These are phyloP conservation scores for Candida oleophila DNA, from an alignment of 805 yeast genomes.

Conservation along the genomic window DNA sequence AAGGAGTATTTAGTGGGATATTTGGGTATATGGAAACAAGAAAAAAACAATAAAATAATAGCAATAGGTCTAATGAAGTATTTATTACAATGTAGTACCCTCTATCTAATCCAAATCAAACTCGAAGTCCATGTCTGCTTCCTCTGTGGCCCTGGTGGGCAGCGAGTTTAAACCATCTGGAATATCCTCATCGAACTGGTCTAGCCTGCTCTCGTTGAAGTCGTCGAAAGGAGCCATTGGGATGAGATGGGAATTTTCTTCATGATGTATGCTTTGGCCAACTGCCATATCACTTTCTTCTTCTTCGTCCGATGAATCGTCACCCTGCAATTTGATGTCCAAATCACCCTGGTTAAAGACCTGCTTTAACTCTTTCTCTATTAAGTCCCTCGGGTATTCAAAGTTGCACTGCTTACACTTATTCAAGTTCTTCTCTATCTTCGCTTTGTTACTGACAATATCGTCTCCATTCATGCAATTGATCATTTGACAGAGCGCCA, in stretches of 20 bases:
- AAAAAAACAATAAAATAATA: neutral
- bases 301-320: slow-evolving; percentile 7
- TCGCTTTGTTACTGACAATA: neutral
- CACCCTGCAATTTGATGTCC: neutral
- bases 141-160: neutral
- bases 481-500: slow-evolving; percentile 27
- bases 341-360: slow-evolving; percentile 3
- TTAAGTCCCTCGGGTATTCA: slow-evolving; percentile 21
- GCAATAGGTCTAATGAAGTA: neutral
- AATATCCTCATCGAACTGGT: neutral
- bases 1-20: neutral
- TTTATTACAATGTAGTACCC: neutral
- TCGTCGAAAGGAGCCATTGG: neutral
- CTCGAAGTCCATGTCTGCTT: slow-evolving; percentile 20
- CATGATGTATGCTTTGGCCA: neutral
- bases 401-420: slow-evolving; percentile 25
- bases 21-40: neutral
- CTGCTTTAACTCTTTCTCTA: slow-evolving; percentile 12
- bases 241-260: no score
- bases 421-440: slow-evolving; percentile 14
- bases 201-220: neutral
- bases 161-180: neutral
- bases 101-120: slow-evolving; percentile 23
- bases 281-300: slow-evolving; percentile 8
- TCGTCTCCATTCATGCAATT: slow-evolving; percentile 16